Base-by-base conservation (phyloP, 371 early-diverging fungal species). In the Chytridiales sp. region DNA sequence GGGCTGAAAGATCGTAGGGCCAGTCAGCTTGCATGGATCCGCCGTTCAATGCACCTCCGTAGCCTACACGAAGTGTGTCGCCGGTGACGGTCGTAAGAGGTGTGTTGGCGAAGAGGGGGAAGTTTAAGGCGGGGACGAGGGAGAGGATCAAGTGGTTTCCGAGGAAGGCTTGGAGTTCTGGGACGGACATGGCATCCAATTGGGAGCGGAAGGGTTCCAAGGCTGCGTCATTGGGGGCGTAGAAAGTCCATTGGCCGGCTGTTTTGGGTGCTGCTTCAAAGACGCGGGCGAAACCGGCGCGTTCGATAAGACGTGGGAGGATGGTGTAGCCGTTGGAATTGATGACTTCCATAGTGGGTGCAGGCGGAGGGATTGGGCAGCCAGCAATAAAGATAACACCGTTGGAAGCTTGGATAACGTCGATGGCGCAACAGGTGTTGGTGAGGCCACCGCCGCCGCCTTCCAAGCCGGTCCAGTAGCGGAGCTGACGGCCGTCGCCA, bases 381-480 rank as follows among this genome's bases (percentile, higher is more conserved):
- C 24, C 44, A 5, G 44, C 24, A 6, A 44, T 24, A 44, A 44
- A 44, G 44, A 44, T 44, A 19, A 44, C 44, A 6, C 44, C 44
- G 44, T 44, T 44, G 5, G 44, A 11, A 6, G 44, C 44, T 8
- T 44, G 21, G 24, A 44, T 44, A 6, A 44, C 44, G 24, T 44
- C 44, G 19, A 44, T 24, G 24, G 44, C 44, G 19, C 44, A 44
- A 24, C 44, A 44, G 19, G 44, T 21, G 19, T 44, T 44, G 8
- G 17, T 19, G 8, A 44, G 6, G 44, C 24, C 24, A n/a, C n/a
- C n/a, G 44, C 5, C 6, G 44, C 5, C 11, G 19, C 11, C 44
- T 19, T 44, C 44, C 8, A 44, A n/a, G 19, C 44, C 44, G 44
- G 44, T 44, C 44, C 44, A 44, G 44, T 44, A 44, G 19, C 19